These are phyloP conservation scores for Arthrobotrys megalospora DNA, from an alignment of 2,329 filamentous ascomycete genomes.

Conservation along the genomic window DNA sequence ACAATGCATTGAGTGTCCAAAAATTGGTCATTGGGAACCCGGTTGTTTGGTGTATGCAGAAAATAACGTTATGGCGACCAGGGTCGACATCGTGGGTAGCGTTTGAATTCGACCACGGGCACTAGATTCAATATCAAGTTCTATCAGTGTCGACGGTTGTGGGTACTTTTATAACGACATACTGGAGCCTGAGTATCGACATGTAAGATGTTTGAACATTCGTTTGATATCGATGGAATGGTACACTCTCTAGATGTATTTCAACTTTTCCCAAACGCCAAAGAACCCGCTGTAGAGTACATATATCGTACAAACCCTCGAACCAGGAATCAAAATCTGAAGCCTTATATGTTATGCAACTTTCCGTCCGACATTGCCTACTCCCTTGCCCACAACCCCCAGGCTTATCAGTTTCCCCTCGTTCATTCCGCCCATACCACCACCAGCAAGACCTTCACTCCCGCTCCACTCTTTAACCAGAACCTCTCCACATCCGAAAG, in stretches of 20 bases:
- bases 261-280: slow-evolving; percentile 24
- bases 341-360: slow-evolving; percentile 33
- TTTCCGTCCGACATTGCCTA: slow-evolving; percentile 95
- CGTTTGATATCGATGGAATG: not conserved
- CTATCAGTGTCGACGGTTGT: not conserved
- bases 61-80: slow-evolving; percentile 26
- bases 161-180: too few relatives aligned
- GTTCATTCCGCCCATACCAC: slow-evolving; percentile 77
- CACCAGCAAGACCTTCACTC: slow-evolving; percentile 72
- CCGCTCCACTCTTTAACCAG: slow-evolving; percentile 75
- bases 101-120: not conserved
- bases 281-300: slow-evolving; percentile 26
- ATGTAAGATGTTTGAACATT: too few relatives aligned
- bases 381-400: slow-evolving; percentile 91
- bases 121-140: not conserved
- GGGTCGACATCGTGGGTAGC: not conserved
- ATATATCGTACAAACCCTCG: slow-evolving; percentile 21
- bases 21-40: not conserved
- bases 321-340: not conserved
- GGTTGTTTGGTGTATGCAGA: not conserved
- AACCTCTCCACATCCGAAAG: slow-evolving; percentile 84
- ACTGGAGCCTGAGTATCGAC: too few relatives aligned
- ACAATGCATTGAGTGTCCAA: not conserved
- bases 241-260: not conserved
- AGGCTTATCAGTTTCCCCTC: slow-evolving; percentile 80